Evolutionary conservation across 148 eudicot genomes (phyloP).

Genomic region (Vaccinium myrtillus): DNA sequence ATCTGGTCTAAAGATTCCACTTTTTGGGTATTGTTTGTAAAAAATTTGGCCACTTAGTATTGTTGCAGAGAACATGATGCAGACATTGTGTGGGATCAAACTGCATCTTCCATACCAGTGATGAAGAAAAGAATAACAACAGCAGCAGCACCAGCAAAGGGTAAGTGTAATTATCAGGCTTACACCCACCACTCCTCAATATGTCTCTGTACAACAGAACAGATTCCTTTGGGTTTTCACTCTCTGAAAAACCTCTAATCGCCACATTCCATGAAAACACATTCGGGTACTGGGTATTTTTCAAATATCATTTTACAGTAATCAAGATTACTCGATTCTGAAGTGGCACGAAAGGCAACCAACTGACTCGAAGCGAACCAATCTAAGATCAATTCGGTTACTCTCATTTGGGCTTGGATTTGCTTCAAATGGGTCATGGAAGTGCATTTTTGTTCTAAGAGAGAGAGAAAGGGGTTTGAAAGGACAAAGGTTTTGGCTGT

Average conservation of each 20-base stretch:
- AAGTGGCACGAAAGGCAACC: conserved; percentile 57
- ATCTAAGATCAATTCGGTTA: conserved; percentile 41
- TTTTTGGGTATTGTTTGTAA: too few relatives aligned
- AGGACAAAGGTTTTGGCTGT: conserved; percentile 46
- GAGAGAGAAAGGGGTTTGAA: conserved; percentile 51
- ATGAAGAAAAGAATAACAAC: conserved; percentile 15
- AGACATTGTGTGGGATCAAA: too few relatives aligned
- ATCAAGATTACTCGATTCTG: conserved; percentile 37
- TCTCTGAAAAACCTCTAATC: conserved; percentile 42
- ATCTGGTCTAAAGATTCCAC: too few relatives aligned
- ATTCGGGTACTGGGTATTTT: conserved; percentile 30
- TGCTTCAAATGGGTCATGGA: conserved; percentile 51
- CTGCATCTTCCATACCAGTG: too few relatives aligned
- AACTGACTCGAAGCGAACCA: conserved; percentile 52
- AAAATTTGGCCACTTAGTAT: too few relatives aligned
- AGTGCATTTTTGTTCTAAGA: conserved; percentile 40
- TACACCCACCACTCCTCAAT: conserved; percentile 25
- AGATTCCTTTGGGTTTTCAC: conserved; percentile 27
- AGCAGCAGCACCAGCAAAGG: conserved; percentile 30
- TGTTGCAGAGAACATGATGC: too few relatives aligned
- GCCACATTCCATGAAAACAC: conserved; percentile 53
- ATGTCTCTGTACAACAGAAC: conserved; percentile 41
- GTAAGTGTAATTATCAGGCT: conserved; percentile 52
- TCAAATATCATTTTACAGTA: conserved; percentile 41
- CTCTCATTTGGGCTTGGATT: conserved; percentile 52